Base-by-base conservation (phyloP, 228 moss, liverwort and hornwort species). In the Sphagnum magellanicum region DNA sequence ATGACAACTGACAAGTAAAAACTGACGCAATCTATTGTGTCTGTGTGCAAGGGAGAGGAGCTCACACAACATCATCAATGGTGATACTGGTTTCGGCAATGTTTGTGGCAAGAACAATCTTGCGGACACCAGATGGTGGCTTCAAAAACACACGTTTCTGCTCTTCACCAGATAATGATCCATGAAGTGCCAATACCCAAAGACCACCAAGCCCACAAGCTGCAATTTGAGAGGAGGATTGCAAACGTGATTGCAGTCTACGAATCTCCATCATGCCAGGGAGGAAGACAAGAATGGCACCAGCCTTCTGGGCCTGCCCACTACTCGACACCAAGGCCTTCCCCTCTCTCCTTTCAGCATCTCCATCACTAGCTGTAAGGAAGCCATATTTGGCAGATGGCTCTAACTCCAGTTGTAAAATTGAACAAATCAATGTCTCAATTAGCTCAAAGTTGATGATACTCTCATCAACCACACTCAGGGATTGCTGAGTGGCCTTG, bases 231-330 rank as follows among this genome's bases (percentile, higher is more conserved):
- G 68, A 75, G 7, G 91, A 91, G 10, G 67, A 74, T 67, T 83
- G 76, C 16, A 92, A 75, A 50, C 73, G 76, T 55, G 73, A 84
- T 70, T 89, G 89, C 16, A 92, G 73, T 78, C 76, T 87, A 51
- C 83, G 83, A 50, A 92, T 92, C 71, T 92, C 92, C 58, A 84
- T 69, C 65, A 87, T 72, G 52, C 92, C 92, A 46, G 92, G 92
- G 68, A 92, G 76, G 50, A 92, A 92, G 14, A 92, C 87, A 67
- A 92, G 78, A n/a, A 89, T 76, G 48, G 89, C 92, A 78, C 87
- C 85, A 48, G 63, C 63, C 68, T 72, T 50, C 10, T 63, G 57
- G 49, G 49, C 61, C 60, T 74, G 70, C 46, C 67, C 73, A 63
- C 63, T 75, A 55, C n/a, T 72, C 49, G 60, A 75, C 60, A 70